Conservation (phyloP, 2,329 filamentous ascomycete genomes). For the Fusarium tuaranense region DNA sequence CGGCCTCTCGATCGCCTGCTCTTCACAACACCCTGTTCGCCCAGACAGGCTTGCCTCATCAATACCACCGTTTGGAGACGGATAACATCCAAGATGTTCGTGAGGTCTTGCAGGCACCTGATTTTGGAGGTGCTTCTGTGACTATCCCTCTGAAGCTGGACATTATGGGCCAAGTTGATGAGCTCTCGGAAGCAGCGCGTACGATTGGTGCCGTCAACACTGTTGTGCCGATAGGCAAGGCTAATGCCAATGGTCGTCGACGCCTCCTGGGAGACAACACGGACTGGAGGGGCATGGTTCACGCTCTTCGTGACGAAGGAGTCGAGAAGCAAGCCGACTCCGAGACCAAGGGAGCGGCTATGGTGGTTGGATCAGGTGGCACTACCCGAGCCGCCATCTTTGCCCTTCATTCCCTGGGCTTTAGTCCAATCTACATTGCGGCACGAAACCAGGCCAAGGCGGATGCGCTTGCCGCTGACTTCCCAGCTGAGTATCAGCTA, state of each 20-base stretch:
- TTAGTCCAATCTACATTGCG: slow-evolving; percentile 86
- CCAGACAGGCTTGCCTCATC: slow-evolving; percentile 82
- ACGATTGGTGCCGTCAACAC: slow-evolving; percentile 96
- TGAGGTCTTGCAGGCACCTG: slow-evolving; percentile 73
- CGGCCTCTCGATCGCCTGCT: slow-evolving; percentile 84
- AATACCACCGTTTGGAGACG: slow-evolving; percentile 84
- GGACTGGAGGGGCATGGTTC: slow-evolving; percentile 93
- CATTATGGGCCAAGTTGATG: slow-evolving; percentile 84
- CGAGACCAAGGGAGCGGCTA: slow-evolving; percentile 74
- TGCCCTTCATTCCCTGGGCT: slow-evolving; percentile 85
- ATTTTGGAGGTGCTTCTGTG: slow-evolving; percentile 94
- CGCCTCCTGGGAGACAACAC: slow-evolving; percentile 89
- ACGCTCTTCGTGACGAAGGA: slow-evolving; percentile 78
- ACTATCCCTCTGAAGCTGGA: slow-evolving; percentile 96
- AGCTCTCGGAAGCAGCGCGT: slow-evolving; percentile 81
- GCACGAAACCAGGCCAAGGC: slow-evolving; percentile 81
- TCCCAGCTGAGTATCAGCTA: slow-evolving; percentile 80
- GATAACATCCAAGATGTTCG: slow-evolving; percentile 70
- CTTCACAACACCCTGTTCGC: slow-evolving; percentile 90
- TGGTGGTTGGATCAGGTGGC: slow-evolving; percentile 92
- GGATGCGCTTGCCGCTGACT: slow-evolving; percentile 73
- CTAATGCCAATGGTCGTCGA: slow-evolving; percentile 54
- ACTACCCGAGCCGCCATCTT: slow-evolving; percentile 93
- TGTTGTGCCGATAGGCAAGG: slow-evolving; percentile 71
- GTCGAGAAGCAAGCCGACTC: slow-evolving; percentile 55